Evolutionary conservation across 2,329 filamentous ascomycete genomes (phyloP).

Genomic region (Fusarium solani-melongenae): DNA sequence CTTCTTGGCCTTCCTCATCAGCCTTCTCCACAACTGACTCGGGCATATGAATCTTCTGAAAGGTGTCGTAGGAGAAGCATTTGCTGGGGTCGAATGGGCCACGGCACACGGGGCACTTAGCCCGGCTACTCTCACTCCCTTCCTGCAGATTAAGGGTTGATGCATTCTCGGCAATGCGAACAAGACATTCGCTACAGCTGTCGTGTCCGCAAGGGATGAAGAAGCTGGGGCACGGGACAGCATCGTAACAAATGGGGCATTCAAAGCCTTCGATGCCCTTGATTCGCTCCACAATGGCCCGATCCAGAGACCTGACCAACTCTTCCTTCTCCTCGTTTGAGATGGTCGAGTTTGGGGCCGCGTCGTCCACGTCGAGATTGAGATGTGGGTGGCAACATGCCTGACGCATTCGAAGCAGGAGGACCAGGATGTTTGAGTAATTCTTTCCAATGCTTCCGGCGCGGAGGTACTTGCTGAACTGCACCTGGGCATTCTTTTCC

Average conservation of each 20-base stretch:
- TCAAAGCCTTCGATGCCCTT: slow-evolving; percentile 71
- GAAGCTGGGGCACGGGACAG: slow-evolving; percentile 77
- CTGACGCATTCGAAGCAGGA: slow-evolving; percentile 85
- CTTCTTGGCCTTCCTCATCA: slow-evolving; percentile 50
- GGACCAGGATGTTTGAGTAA: slow-evolving; percentile 83
- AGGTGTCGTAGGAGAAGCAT: slow-evolving; percentile 79
- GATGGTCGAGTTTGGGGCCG: slow-evolving; percentile 51
- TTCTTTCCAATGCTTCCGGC: slow-evolving; percentile 72
- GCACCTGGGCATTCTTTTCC: slow-evolving; percentile 73
- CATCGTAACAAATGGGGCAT: slow-evolving; percentile 87
- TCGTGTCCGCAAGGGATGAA: slow-evolving; percentile 87
- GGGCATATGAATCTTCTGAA: slow-evolving; percentile 78
- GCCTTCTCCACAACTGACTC: slow-evolving; percentile 57
- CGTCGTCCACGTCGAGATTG: slow-evolving; percentile 50
- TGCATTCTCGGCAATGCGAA: slow-evolving; percentile 72
- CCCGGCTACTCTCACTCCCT: slow-evolving; percentile 66
- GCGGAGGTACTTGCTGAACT: slow-evolving; percentile 82
- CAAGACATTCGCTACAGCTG: slow-evolving; percentile 81
- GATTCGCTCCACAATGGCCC: slow-evolving; percentile 74
- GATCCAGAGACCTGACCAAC: slow-evolving; percentile 70
- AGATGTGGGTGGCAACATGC: slow-evolving; percentile 59
- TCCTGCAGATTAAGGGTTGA: slow-evolving; percentile 64
- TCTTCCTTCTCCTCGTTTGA: slow-evolving; percentile 63
- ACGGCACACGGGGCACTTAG: slow-evolving; percentile 83
- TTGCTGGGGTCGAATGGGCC: slow-evolving; percentile 72